Percentiles rank a stretch among this genome's conserved stretches.
These are phyloP conservation scores for Annulohypoxylon bovei DNA, from an alignment of 495 filamentous ascomycete genomes.

Conservation along the genomic window DNA sequence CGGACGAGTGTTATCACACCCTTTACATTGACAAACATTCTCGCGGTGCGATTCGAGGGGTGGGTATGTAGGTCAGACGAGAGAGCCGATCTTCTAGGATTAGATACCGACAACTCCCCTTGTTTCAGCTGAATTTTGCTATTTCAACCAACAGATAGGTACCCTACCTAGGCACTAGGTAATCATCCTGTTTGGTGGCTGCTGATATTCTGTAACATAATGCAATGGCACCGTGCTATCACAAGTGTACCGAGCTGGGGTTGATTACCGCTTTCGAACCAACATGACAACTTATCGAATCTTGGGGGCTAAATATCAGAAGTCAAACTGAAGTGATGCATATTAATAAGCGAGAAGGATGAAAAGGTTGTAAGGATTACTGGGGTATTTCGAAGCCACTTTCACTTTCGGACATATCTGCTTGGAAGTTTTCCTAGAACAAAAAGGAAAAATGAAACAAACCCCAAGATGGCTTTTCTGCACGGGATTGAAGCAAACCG, in stretches of 20 bases:
- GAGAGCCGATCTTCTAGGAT: neutral
- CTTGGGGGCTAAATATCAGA: slow-evolving; percentile 3
- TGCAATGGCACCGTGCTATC: slow-evolving; percentile 1
- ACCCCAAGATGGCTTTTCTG: neutral
- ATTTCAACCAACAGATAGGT: neutral
- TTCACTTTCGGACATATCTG: too few species aligned
- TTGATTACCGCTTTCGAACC: slow-evolving; percentile 13
- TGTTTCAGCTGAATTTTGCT: neutral
- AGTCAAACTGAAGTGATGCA: neutral
- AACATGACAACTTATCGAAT: neutral
- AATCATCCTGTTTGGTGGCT: neutral
- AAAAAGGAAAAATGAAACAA: neutral
- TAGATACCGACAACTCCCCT: neutral
- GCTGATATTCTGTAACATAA: neutral
- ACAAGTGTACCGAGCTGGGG: slow-evolving; percentile 3
- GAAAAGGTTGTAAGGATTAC: too few species aligned
- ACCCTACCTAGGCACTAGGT: too few species aligned
- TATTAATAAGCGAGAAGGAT: neutral
- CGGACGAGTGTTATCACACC: neutral
- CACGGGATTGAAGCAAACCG: neutral
- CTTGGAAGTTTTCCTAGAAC: neutral
- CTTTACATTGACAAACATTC: neutral
- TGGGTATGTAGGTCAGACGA: neutral
- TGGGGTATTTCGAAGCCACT: too few species aligned
- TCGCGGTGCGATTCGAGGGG: neutral